phyloP scores from a whole-genome alignment of 306 rosid species.

The Trichosanthes cucumerina region DNA sequence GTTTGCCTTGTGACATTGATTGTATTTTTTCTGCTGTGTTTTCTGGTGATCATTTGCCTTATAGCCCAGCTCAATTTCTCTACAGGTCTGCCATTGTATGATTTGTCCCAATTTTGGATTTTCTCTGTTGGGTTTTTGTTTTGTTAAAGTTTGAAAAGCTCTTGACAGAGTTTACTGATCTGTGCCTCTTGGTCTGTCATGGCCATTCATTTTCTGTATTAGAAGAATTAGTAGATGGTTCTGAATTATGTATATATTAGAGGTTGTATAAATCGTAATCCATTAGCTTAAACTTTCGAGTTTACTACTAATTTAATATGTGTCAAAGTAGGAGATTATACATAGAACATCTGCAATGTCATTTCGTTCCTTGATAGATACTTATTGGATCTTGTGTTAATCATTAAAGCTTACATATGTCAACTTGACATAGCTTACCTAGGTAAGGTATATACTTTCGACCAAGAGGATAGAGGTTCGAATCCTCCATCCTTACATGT shows the following conservation, averaged over 20 bases:
- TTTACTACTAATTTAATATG: neutral
- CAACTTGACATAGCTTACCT: too few relatives aligned
- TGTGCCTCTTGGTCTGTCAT: neutral
- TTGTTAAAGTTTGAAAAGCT: slow-evolving; percentile 14
- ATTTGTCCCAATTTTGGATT: neutral
- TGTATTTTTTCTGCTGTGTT: slow-evolving; percentile 28
- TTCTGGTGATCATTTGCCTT: slow-evolving; percentile 31
- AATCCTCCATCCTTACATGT: too few relatives aligned
- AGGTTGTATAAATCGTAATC: neutral
- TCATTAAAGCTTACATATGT: too few relatives aligned
- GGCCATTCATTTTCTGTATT: neutral
- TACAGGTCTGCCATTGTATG: slow-evolving; percentile 37
- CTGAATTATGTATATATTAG: neutral
- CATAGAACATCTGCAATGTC: neutral
- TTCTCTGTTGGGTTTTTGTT: slow-evolving; percentile 3
- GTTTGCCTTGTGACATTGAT: slow-evolving; percentile 31
- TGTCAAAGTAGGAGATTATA: neutral
- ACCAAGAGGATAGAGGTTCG: neutral
- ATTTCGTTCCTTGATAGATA: neutral
- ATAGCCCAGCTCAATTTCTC: slow-evolving; percentile 36
- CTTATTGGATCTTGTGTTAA: neutral
- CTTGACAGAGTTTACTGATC: slow-evolving; percentile 7
- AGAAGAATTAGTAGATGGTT: neutral
- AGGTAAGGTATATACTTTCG: too few relatives aligned
- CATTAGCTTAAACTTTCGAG: neutral